Conservation (phyloP, 768 basidiomycete genomes). For the Nidula microcarpa region DNA sequence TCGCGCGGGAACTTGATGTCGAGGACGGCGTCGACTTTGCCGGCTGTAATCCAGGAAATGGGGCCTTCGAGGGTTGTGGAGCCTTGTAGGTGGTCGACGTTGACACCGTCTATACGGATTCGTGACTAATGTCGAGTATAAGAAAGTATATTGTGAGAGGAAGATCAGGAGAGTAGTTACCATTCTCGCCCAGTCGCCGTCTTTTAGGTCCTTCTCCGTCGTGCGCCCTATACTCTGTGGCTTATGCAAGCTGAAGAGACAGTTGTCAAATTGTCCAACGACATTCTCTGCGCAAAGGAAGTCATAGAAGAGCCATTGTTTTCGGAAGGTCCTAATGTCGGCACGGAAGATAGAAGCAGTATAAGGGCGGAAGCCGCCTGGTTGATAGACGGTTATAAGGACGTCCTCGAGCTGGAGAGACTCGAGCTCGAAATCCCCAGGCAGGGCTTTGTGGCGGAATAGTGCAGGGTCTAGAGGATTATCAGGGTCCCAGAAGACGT, state of each 20-base stretch:
- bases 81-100: slow-evolving; percentile 91
- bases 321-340: slow-evolving; percentile 77
- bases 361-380: slow-evolving; percentile 87
- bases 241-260: slow-evolving; percentile 91
- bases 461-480: slow-evolving; percentile 76
- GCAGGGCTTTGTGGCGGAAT: slow-evolving; percentile 69
- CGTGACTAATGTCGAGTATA: slow-evolving; percentile 58
- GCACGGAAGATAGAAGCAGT: slow-evolving; percentile 93
- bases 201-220: slow-evolving; percentile 78
- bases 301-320: slow-evolving; percentile 96
- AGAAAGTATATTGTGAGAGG: slow-evolving; percentile 1
- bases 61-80: slow-evolving; percentile 81
- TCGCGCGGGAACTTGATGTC: slow-evolving; percentile 97
- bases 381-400: slow-evolving; percentile 92
- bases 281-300: slow-evolving; percentile 92
- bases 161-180: slow-evolving; percentile 30
- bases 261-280: slow-evolving; percentile 97
- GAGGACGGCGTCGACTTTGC: slow-evolving; percentile 93
- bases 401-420: slow-evolving; percentile 90
- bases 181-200: slow-evolving; percentile 87
- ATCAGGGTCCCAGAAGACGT: slow-evolving; percentile 81
- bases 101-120: slow-evolving; percentile 94
- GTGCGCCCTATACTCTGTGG: slow-evolving; percentile 95
- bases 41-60: slow-evolving; percentile 96
- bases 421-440: slow-evolving; percentile 91